These are phyloP conservation scores for Adansonia gregorii DNA, from an alignment of 441 rosid species.

Conservation along the genomic window DNA sequence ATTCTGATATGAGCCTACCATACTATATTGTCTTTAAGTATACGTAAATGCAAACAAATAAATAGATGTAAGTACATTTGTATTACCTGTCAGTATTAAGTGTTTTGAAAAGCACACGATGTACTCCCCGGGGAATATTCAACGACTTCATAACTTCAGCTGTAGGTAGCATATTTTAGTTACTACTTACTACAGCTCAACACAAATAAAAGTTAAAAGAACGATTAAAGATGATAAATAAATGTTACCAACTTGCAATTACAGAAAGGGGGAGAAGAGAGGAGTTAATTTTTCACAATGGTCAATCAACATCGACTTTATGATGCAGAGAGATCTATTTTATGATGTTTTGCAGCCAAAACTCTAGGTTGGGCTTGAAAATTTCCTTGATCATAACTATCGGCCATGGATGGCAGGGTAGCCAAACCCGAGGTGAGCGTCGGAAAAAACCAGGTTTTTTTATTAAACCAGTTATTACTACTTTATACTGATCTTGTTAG, in stretches of 20 bases:
- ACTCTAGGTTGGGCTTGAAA: neutral
- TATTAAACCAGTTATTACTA: neutral
- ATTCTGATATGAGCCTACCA: neutral
- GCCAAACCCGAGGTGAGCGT: too few species aligned
- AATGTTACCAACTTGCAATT: neutral
- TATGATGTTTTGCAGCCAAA: neutral
- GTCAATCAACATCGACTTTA: neutral
- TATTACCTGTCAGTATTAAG: slow-evolving; percentile 57
- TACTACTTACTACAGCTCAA: neutral
- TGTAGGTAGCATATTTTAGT: slow-evolving; percentile 26
- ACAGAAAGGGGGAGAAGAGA: too few species aligned
- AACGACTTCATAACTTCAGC: slow-evolving; percentile 64
- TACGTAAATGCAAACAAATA: neutral
- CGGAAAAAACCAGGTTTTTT: neutral
- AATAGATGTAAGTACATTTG: neutral
- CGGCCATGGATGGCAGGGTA: neutral
- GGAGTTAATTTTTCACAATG: neutral
- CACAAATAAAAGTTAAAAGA: neutral
- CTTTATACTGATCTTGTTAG: neutral
- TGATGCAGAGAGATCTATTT: neutral
- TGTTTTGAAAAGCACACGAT: slow-evolving; percentile 62
- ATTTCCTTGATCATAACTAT: neutral
- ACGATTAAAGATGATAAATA: neutral
- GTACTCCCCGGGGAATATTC: slow-evolving; percentile 53
- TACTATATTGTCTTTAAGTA: too few species aligned